A percentile compares a stretch with the other conserved stretches of the same genome.
Conservation (phyloP, 2,329 filamentous ascomycete species). For the Saccharata proteae region DNA sequence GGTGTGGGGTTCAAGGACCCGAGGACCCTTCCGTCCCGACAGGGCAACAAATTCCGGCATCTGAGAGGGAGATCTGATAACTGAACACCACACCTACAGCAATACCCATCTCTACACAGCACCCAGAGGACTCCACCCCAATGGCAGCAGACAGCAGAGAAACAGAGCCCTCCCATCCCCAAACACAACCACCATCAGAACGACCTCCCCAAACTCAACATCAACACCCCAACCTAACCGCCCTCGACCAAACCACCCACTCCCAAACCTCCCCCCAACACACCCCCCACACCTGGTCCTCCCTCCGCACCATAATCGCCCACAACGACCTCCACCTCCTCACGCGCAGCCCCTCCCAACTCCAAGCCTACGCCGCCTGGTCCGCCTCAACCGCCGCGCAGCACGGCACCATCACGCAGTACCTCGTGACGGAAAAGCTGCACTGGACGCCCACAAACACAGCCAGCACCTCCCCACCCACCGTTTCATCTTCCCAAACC, state of each 20-base stretch:
- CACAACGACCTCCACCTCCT: conserved; percentile 43
- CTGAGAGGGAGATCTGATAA: no score
- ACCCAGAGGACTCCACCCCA: background rate
- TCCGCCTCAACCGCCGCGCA: conserved; percentile 39
- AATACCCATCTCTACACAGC: background rate
- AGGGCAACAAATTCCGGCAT: no score
- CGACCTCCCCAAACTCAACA: conserved; percentile 19
- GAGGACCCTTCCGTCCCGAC: no score
- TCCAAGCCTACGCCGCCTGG: conserved; percentile 50
- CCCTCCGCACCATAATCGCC: conserved; percentile 22
- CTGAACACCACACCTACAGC: conserved; percentile 1
- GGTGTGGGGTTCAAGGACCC: no score
- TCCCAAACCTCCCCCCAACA: conserved; percentile 12
- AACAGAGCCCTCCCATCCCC: background rate
- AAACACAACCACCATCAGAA: conserved; percentile 13
- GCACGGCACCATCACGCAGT: conserved; percentile 45
- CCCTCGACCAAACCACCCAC: conserved; percentile 20
- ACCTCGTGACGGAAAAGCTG: conserved; percentile 43
- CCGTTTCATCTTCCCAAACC: no score
- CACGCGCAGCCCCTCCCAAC: conserved; percentile 46
- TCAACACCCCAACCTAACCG: conserved; percentile 20
- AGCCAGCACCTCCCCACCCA: conserved; percentile 1
- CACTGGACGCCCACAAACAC: conserved; percentile 31
- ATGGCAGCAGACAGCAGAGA: background rate
- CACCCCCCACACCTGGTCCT: conserved; percentile 22